A percentile compares a stretch with the other conserved stretches of the same genome.
These are phyloP conservation scores for Symbiodinium natans DNA, from an alignment of 73 alveolate genomes.

Conservation along the genomic window DNA sequence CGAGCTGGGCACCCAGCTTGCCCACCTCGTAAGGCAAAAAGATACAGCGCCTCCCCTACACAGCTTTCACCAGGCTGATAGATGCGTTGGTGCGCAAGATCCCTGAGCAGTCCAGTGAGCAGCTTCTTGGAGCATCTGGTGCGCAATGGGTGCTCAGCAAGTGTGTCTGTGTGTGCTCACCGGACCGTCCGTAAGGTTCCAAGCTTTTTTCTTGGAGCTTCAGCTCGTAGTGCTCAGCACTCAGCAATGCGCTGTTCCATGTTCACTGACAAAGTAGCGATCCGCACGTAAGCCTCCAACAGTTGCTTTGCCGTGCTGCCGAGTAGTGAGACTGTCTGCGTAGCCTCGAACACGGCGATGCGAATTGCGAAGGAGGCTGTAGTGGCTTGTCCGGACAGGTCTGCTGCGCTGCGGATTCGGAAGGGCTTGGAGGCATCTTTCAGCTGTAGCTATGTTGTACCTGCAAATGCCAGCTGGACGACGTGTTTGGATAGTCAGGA, in stretches of 20 bases:
- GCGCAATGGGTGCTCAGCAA: background rate
- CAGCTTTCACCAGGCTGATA: background rate
- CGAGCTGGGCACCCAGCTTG: background rate
- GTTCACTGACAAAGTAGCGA: background rate
- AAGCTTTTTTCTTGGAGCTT: slow-evolving; percentile 38
- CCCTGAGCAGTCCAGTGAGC: slow-evolving; percentile 55
- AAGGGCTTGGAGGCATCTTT: slow-evolving; percentile 34
- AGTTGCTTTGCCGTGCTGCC: too few species aligned
- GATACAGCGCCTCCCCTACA: background rate
- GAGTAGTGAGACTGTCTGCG: too few species aligned
- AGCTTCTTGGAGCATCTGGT: slow-evolving; percentile 1
- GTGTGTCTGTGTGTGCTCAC: background rate
- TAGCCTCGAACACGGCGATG: too few species aligned
- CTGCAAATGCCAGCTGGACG: background rate
- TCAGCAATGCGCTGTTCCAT: background rate
- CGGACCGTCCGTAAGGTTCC: background rate
- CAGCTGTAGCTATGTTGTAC: background rate
- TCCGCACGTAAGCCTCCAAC: too few species aligned
- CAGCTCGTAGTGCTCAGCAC: slow-evolving; percentile 22
- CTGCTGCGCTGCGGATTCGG: slow-evolving; percentile 51
- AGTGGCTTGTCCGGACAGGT: background rate
- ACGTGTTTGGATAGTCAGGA: background rate
- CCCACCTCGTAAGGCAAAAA: background rate
- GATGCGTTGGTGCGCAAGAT: slow-evolving; percentile 47
- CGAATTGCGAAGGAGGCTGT: too few species aligned